These are phyloP conservation scores for Prunus fruticosa DNA, from an alignment of 306 rosid species.

Conservation along the genomic window DNA sequence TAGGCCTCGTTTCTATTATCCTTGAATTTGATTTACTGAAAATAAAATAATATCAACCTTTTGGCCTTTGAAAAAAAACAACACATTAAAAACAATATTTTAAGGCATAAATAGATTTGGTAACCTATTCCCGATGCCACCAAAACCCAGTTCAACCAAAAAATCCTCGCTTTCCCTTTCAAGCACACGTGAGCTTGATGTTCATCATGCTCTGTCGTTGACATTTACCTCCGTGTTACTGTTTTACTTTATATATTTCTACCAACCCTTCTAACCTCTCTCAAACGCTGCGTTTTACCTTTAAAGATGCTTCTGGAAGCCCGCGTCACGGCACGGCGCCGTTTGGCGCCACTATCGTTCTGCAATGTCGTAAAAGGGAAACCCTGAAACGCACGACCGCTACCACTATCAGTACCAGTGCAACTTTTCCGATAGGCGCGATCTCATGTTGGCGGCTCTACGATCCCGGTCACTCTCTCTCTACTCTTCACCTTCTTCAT, in stretches of 20 bases:
- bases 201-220: background rate
- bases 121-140: background rate
- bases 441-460: constrained; percentile 42
- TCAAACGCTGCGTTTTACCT: background rate
- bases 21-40: too few relatives aligned
- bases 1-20: too few relatives aligned
- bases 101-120: background rate
- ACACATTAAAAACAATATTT: background rate
- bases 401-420: background rate
- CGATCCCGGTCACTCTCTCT: constrained; percentile 21
- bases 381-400: background rate
- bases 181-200: background rate
- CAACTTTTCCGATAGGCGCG: background rate
- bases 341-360: background rate
- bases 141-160: background rate
- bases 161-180: background rate
- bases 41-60: background rate
- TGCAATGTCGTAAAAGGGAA: background rate
- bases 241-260: background rate
- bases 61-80: background rate
- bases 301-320: background rate
- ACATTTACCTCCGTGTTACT: background rate
- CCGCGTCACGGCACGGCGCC: background rate
- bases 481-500: constrained; percentile 14
- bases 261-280: background rate